Percentiles rank a stretch among this genome's conserved stretches.
Evolutionary conservation across 768 basidiomycete species (phyloP).

Genomic region (Asterophora lycoperdoides): DNA sequence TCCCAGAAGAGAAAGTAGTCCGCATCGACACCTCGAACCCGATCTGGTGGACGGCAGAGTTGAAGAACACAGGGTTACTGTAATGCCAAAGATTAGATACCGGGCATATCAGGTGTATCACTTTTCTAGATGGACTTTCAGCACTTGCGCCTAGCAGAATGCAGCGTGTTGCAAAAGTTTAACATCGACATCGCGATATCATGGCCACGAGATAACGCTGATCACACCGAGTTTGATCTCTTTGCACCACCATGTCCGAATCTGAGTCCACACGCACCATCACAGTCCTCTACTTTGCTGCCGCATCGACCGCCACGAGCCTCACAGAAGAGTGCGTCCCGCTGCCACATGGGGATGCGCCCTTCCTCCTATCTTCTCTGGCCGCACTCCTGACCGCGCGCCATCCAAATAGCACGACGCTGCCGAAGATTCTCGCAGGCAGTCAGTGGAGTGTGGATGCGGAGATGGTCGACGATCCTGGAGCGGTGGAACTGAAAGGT

Average conservation of each 20-base stretch:
- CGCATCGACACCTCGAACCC: slow-evolving; percentile 74
- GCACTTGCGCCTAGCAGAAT: too few relatives aligned
- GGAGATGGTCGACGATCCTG: slow-evolving; percentile 69
- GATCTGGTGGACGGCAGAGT: slow-evolving; percentile 88
- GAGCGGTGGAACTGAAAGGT: slow-evolving; percentile 46
- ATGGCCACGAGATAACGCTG: too few relatives aligned
- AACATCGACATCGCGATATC: too few relatives aligned
- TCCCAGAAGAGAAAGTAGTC: slow-evolving; percentile 60
- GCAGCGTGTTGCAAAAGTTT: too few relatives aligned
- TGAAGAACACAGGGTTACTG: slow-evolving; percentile 32
- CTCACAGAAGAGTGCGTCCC: slow-evolving; percentile 48
- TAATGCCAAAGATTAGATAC: slow-evolving; percentile 4
- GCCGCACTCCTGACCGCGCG: slow-evolving; percentile 46
- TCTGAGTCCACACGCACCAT: slow-evolving; percentile 23
- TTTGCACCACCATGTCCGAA: slow-evolving; percentile 19
- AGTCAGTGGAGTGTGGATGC: slow-evolving; percentile 79
- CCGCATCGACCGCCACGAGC: slow-evolving; percentile 68
- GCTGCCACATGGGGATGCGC: slow-evolving; percentile 35
- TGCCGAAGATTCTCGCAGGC: slow-evolving; percentile 51
- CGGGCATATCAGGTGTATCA: too few relatives aligned
- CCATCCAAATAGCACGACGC: slow-evolving; percentile 42
- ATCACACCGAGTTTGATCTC: too few relatives aligned
- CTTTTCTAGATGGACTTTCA: too few relatives aligned
- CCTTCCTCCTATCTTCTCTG: slow-evolving; percentile 49
- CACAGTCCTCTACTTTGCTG: slow-evolving; percentile 53